Base-by-base conservation (phyloP, 306 rosid genomes). In the Begonia loranthoides region DNA sequence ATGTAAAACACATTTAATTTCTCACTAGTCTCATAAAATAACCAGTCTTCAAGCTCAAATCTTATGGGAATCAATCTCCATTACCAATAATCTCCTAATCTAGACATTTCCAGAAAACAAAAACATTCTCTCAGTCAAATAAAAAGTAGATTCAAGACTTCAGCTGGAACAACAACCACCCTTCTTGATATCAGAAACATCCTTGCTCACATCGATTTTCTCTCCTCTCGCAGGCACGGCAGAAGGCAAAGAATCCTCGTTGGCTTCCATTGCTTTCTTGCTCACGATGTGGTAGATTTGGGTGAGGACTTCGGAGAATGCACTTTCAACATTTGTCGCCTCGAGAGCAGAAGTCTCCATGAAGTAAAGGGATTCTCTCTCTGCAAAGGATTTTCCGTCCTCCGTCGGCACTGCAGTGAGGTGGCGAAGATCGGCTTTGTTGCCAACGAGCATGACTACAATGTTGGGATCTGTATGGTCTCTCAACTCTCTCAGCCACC, bases 301-400 rank as follows among this genome's bases (percentile, higher is more conserved):
- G 13, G 80, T 73, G 34, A 78, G 80, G 45, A 74, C 74, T 45
- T 70, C 76, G 2, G 77, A 38, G 10, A 78, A 78, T 6, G 84
- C 75, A 6, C 53, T 62, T 45, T 78, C 80, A 8, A 78, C 84
- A 1, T 78, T 78, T 34, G 78, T 78, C 6, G 84, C 66, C 51
- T 78, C 84, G 3, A 78, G 75, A 11, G 84, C 84, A 39, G 84
- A 78, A 13, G 84, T 78, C 61, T 78, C 84, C 72, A 78, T 74
- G 68, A 68, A 78, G 62, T 61, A 78, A 41, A 78, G 78, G 49
- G 78, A 62, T 49, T 78, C 85, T 45, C 38, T 68, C 64, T 78
- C 78, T 0, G 81, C 81, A 57, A 70, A 78, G 33, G 80, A 64
- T 12, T 68, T 74, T 16, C 68, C 85, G 13, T 71, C 81, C 50